These are phyloP conservation scores for Tolypocladium album DNA, from an alignment of 2,329 filamentous ascomycete genomes.

Conservation along the genomic window DNA sequence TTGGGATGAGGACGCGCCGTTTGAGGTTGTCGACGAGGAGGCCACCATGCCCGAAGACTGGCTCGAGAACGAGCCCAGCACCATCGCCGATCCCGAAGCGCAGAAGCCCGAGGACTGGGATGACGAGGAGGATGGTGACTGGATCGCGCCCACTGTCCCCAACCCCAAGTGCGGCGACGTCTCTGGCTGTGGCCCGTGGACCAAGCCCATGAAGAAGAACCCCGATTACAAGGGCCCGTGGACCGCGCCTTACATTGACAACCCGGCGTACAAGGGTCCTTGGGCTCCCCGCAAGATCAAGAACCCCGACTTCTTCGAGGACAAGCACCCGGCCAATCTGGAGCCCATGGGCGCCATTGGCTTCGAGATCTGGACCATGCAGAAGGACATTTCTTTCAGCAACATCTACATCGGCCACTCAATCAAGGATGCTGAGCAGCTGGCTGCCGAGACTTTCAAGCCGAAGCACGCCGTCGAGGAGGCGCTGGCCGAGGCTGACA, in stretches of 20 bases:
- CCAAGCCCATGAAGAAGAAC: slow-evolving; percentile 86
- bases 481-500: slow-evolving; percentile 65
- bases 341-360: slow-evolving; percentile 98
- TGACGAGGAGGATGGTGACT: slow-evolving; percentile 98
- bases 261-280: slow-evolving; percentile 93
- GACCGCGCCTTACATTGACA: slow-evolving; percentile 85
- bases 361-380: slow-evolving; percentile 99
- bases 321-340: slow-evolving; percentile 92
- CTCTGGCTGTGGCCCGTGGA: slow-evolving; percentile 91
- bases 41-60: slow-evolving; percentile 90
- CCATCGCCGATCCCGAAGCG: slow-evolving; percentile 83
- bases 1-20: slow-evolving; percentile 98
- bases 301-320: slow-evolving; percentile 94
- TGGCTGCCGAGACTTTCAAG: slow-evolving; percentile 82
- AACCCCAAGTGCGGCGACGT: slow-evolving; percentile 94
- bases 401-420: slow-evolving; percentile 99
- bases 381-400: slow-evolving; percentile 96
- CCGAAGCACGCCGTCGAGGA: slow-evolving; percentile 79
- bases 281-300: slow-evolving; percentile 94
- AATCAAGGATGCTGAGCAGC: slow-evolving; percentile 77
- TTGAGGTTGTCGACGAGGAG: slow-evolving; percentile 88
- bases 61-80: slow-evolving; percentile 80
- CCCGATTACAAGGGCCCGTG: slow-evolving; percentile 98
- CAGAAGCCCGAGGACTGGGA: slow-evolving; percentile 99
- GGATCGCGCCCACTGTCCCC: slow-evolving; percentile 77